A percentile compares a stretch with the other conserved stretches of the same genome.
Conservation (phyloP, 1,139 yeast genomes). For the Protomyces macrosporus region DNA sequence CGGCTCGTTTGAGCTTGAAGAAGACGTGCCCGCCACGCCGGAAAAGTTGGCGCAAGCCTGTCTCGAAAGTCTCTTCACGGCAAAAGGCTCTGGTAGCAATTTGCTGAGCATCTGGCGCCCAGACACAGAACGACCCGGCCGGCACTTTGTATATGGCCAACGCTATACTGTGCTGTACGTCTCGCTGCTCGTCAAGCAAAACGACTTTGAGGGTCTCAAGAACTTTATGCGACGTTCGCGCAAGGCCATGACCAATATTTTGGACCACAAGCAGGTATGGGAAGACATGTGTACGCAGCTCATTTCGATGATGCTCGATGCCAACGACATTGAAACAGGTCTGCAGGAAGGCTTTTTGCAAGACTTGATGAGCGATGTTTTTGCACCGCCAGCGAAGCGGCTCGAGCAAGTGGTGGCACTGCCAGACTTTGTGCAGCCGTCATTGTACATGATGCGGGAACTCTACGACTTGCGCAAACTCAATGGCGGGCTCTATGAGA, state of each 20-base stretch:
- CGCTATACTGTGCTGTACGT: constrained; percentile 64
- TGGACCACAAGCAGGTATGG: constrained; percentile 59
- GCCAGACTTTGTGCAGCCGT: neutral
- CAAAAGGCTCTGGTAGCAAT: constrained; percentile 64
- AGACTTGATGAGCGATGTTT: constrained; percentile 3
- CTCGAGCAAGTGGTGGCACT: constrained; percentile 1
- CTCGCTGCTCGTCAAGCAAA: constrained; percentile 49
- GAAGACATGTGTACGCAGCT: constrained; percentile 45
- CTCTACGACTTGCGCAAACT: constrained; percentile 24
- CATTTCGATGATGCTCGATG: neutral
- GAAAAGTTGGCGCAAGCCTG: constrained; percentile 48
- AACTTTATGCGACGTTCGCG: constrained; percentile 64
- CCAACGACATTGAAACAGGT: neutral
- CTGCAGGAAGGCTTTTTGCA: neutral
- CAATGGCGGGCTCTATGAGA: constrained; percentile 26
- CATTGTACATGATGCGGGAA: constrained; percentile 20
- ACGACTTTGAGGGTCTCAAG: constrained; percentile 57
- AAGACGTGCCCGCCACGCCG: constrained; percentile 52
- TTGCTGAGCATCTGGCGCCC: constrained; percentile 89
- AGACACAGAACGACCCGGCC: constrained; percentile 84
- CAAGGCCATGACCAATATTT: constrained; percentile 69
- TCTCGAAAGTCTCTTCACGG: constrained; percentile 45
- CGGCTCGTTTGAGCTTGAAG: constrained; percentile 43
- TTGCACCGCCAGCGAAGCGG: constrained; percentile 10
- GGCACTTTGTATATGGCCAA: constrained; percentile 73